A percentile compares a stretch with the other conserved stretches of the same genome.
These are phyloP conservation scores for Nidularia sp. DNA, from an alignment of 768 basidiomycete species.

Conservation along the genomic window DNA sequence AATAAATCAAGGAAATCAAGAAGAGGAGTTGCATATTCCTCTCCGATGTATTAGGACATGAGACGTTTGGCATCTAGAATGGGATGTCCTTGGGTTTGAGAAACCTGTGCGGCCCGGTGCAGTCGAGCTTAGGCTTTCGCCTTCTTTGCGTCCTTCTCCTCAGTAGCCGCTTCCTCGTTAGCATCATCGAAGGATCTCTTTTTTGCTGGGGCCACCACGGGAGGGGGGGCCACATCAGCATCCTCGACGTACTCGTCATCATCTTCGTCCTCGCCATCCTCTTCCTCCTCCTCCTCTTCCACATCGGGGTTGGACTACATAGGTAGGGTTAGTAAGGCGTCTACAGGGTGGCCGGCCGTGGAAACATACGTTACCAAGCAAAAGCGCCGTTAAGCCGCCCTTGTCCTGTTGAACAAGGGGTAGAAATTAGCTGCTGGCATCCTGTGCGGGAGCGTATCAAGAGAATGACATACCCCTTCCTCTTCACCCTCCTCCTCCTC, in stretches of 20 bases:
- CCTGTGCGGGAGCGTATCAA: background rate
- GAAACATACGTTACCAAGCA: slow-evolving; percentile 22
- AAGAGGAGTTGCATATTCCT: no score
- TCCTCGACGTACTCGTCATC: slow-evolving; percentile 27
- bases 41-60: no score
- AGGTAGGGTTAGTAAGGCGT: background rate
- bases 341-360: background rate
- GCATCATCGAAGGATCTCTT: slow-evolving; percentile 29
- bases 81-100: slow-evolving; percentile 4
- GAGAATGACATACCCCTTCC: background rate
- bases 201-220: slow-evolving; percentile 15
- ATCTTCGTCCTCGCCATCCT: slow-evolving; percentile 22
- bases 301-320: slow-evolving; percentile 20
- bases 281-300: slow-evolving; percentile 18
- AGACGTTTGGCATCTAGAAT: no score
- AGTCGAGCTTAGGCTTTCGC: slow-evolving; percentile 26
- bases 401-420: slow-evolving; percentile 4
- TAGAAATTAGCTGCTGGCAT: background rate
- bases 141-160: slow-evolving; percentile 34
- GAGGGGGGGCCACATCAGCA: slow-evolving; percentile 12
- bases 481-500: background rate
- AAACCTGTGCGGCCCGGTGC: slow-evolving; percentile 2
- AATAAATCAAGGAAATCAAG: slow-evolving; percentile 7
- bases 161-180: slow-evolving; percentile 15
- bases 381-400: slow-evolving; percentile 19